phyloP scores from a whole-genome alignment of 768 basidiomycete genomes.

The Collybia nuda region DNA sequence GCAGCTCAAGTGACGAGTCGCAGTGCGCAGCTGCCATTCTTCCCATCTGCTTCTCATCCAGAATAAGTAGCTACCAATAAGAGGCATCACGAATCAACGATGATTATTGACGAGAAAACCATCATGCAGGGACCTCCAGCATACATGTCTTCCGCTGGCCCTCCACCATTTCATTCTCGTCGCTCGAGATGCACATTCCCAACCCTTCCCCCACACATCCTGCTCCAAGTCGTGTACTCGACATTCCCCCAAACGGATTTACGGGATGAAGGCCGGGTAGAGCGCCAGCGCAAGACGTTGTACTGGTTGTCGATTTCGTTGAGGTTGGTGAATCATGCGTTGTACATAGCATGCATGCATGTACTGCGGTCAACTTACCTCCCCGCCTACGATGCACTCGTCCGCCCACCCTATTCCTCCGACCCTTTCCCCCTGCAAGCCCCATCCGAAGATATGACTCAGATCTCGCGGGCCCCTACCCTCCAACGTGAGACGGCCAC shows the following conservation, averaged over 20 bases:
- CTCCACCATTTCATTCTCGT: constrained; percentile 20
- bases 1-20: too few relatives aligned
- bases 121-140: constrained; percentile 23
- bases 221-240: constrained; percentile 68
- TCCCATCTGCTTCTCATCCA: too few relatives aligned
- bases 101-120: constrained; percentile 39
- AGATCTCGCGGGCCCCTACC: constrained; percentile 25
- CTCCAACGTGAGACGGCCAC: constrained; percentile 73
- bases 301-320: constrained; percentile 69
- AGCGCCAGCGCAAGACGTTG: constrained; percentile 63
- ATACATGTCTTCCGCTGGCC: constrained; percentile 20
- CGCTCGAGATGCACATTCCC: constrained; percentile 17
- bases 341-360: constrained; percentile 84
- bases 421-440: constrained; percentile 69
- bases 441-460: constrained; percentile 10
- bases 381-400: constrained; percentile 57
- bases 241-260: constrained; percentile 51
- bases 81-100: constrained; percentile 9
- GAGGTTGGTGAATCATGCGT: constrained; percentile 60
- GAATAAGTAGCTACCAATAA: too few relatives aligned
- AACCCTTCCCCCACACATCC: constrained; percentile 57
- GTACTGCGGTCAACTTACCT: constrained; percentile 77
- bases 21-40: constrained; percentile 21
- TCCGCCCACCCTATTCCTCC: constrained; percentile 70
- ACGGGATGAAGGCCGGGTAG: constrained; percentile 38